A percentile compares a stretch with the other conserved stretches of the same genome.
Conservation (phyloP, 2,329 filamentous ascomycete genomes). For the Gaeumannomyces tritici region DNA sequence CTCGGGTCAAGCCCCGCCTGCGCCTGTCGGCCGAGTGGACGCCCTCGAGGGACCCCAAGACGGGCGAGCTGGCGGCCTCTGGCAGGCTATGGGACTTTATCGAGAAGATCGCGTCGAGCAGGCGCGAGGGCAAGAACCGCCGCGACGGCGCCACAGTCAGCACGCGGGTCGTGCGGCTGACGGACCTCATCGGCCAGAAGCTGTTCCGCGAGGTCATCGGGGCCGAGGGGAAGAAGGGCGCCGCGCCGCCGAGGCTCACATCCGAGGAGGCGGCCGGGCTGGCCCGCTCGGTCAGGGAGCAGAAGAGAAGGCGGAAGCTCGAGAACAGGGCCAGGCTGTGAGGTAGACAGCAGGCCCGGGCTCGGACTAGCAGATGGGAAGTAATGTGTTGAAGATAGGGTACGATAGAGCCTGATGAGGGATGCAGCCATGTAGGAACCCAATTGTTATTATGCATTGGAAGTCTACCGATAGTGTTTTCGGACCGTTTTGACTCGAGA, state of each 20-base stretch:
- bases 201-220: slow-evolving; percentile 53
- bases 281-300: slow-evolving; percentile 32
- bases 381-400: not conserved
- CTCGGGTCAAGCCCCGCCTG: slow-evolving; percentile 51
- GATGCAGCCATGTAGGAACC: slow-evolving; percentile 2
- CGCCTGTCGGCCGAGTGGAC: slow-evolving; percentile 67
- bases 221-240: slow-evolving; percentile 23
- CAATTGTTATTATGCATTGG: not conserved
- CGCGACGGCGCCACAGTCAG: slow-evolving; percentile 88
- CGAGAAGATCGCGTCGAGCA: slow-evolving; percentile 71
- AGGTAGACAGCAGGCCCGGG: no score
- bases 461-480: not conserved
- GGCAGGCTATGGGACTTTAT: slow-evolving; percentile 88
- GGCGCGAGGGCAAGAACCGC: slow-evolving; percentile 90
- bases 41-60: slow-evolving; percentile 53
- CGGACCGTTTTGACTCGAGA: not conserved
- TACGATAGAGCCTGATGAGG: not conserved
- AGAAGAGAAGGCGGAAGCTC: slow-evolving; percentile 36
- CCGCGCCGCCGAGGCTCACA: slow-evolving; percentile 31
- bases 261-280: slow-evolving; percentile 38
- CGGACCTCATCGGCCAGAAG: slow-evolving; percentile 60
- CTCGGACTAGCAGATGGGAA: not conserved
- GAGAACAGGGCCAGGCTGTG: slow-evolving; percentile 42
- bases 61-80: slow-evolving; percentile 52
- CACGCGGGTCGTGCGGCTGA: slow-evolving; percentile 67